Evolutionary conservation across 73 alveolate genomes (phyloP), one percentile per base, ranked within the genome.

Genomic region (Paramecium biaurelia): DNA sequence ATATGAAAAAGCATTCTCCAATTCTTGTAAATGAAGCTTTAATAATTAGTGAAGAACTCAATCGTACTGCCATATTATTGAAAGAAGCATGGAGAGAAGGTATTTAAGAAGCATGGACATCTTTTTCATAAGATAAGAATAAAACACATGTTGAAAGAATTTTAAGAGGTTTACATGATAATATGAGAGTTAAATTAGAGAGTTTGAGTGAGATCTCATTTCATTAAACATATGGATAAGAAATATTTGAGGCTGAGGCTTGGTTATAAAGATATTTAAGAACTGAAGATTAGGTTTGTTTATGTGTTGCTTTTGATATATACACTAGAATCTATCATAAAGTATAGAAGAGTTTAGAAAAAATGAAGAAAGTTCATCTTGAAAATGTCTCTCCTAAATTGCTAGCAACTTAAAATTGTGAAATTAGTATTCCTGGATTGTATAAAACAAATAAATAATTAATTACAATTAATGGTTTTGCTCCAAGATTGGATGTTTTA

Each of bases 51-150:
- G 95, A 96, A 74, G 99, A 98, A 94, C 95, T 98, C 26, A 96
- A 97, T 76, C 89, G 99, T 85, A 93, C 98, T 38, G 99, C 99
- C 4, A 93, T 98, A 42, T 94, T 97, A 58, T 85, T 95, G 70
- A 95, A 97, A 86, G 99, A 98, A 92, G 92, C 94, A 67, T 98
- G 99, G 99, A 86, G 95, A 49, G 99, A 98, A 92, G 99, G 99
- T 0, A 95, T 98, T 37, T 97, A 98, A 89, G 99, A 98, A 74
- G 99, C 99, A 14, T 97, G 99, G 49, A 92, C 96, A 57, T 72
- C 96, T 14, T 97, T 96, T 92, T 97, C 93, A 70, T 97, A 97
- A 14, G 93, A 95, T 58, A 96, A 96, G 58, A 99, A 98, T 70
- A 79, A 94, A 18, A 92, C 93, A 30, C 97, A 95, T 30, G 92